Evolutionary conservation across 768 basidiomycete species (phyloP).

Genomic region (Piloderma croceum): DNA sequence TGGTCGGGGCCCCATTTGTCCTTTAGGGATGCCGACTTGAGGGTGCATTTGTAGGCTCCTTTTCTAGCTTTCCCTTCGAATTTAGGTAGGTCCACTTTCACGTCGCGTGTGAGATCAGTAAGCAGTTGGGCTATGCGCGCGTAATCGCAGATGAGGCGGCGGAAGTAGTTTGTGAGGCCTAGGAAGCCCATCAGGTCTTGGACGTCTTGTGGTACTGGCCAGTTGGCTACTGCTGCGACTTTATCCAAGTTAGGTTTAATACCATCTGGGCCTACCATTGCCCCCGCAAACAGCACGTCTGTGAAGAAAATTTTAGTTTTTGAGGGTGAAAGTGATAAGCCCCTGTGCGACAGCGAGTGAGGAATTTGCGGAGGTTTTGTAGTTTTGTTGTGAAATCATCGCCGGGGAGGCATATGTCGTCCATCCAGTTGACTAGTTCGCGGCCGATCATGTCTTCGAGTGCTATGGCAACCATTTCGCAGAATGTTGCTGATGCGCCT

Average conservation of each 20-base stretch:
- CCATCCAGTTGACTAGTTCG: conserved; percentile 9
- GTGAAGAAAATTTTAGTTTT: conserved; percentile 25
- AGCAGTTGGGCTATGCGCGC: conserved; percentile 26
- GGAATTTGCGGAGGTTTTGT: conserved; percentile 7
- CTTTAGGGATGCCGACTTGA: conserved; percentile 2
- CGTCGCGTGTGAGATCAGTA: conserved; percentile 23
- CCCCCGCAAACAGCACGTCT: conserved; percentile 32
- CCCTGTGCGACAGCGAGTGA: conserved; percentile 5
- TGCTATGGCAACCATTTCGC: conserved; percentile 12
- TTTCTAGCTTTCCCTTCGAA: conserved; percentile 2
- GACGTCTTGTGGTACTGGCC: conserved; percentile 23
- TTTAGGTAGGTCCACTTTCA: conserved; percentile 22
- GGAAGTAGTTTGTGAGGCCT: conserved; percentile 32
- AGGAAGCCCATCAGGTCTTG: conserved; percentile 29
- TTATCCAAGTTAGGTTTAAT: conserved; percentile 32
- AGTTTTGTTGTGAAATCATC: conserved; percentile 13
- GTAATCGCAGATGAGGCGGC: conserved; percentile 30
- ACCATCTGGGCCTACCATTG: conserved; percentile 25
- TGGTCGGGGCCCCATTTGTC: conserved; percentile 18
- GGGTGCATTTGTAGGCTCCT: background rate
- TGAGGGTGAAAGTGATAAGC: conserved; percentile 6
- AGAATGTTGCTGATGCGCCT: conserved; percentile 12
- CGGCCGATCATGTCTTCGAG: conserved; percentile 9
- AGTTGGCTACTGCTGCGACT: conserved; percentile 32
- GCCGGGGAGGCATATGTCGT: conserved; percentile 6